Evolutionary conservation across 306 rosid species (phyloP).

Genomic region (Nissolia schottii): DNA sequence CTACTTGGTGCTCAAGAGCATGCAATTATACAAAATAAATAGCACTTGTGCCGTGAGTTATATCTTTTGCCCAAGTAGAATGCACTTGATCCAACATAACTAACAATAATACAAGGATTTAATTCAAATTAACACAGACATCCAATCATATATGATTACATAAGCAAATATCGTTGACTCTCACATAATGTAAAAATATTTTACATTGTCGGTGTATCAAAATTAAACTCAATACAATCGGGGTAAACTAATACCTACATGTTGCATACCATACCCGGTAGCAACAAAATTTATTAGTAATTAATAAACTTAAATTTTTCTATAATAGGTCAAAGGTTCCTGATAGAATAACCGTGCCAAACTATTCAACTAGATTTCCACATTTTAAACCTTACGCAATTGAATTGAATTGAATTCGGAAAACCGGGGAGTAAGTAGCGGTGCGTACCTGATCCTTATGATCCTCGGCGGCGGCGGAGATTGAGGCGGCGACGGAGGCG

Average conservation of each 20-base stretch:
- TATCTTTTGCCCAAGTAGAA: not conserved
- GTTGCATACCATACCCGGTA: not conserved
- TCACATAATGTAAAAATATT: no score
- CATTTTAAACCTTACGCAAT: not conserved
- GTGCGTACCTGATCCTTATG: constrained; percentile 77
- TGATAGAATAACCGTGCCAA: not conserved
- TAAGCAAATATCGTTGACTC: no score
- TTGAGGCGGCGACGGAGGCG: constrained; percentile 75
- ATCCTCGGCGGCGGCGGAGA: constrained; percentile 66
- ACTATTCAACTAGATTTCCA: not conserved
- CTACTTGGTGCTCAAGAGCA: not conserved
- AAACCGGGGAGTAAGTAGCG: not conserved
- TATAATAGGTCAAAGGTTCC: not conserved
- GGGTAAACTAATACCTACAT: not conserved
- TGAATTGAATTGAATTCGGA: not conserved
- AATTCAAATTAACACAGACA: no score
- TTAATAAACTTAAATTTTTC: not conserved
- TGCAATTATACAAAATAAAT: no score
- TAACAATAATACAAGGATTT: not conserved
- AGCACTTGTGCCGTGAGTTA: not conserved
- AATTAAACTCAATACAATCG: no score
- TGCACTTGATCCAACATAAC: not conserved
- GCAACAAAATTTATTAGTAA: not conserved
- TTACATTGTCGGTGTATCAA: no score
- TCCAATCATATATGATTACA: no score